These are phyloP conservation scores for Annona squamosa DNA, from an alignment of 164 flowering plant species.

Conservation along the genomic window DNA sequence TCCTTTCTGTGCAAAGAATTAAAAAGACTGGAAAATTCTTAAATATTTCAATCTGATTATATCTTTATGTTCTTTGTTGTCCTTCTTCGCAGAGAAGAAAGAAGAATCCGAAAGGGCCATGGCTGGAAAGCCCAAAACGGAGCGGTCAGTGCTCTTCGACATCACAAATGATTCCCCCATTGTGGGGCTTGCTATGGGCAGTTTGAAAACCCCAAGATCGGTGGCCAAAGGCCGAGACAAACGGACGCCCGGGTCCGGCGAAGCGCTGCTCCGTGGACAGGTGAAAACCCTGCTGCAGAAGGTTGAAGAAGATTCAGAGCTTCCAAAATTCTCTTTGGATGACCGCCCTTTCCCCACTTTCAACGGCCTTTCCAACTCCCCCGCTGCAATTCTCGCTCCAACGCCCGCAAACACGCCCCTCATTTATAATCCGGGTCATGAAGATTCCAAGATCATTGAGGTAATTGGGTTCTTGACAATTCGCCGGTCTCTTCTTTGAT, in stretches of 20 bases:
- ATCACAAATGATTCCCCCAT: constrained; percentile 89
- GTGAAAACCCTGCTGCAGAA: constrained; percentile 77
- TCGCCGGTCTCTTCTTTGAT: not conserved
- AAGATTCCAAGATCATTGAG: constrained; percentile 29
- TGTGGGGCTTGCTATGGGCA: constrained; percentile 62
- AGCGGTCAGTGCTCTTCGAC: constrained; percentile 56
- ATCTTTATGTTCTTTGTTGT: not conserved
- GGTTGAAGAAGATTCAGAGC: constrained; percentile 73
- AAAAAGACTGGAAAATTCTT: not conserved
- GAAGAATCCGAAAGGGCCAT: constrained; percentile 47
- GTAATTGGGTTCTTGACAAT: constrained; percentile 16
- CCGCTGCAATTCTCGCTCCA: not conserved
- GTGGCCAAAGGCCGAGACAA: constrained; percentile 33
- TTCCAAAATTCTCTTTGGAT: not conserved
- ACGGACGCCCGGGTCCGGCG: constrained; percentile 81
- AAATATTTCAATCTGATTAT: not conserved
- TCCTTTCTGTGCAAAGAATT: not conserved
- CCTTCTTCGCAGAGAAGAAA: constrained; percentile 29
- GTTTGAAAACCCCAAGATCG: constrained; percentile 54
- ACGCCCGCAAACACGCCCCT: not conserved
- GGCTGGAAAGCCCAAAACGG: constrained; percentile 35
- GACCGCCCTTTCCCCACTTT: not conserved
- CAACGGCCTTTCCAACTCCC: not conserved
- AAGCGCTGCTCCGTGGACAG: constrained; percentile 72
- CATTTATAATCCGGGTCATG: constrained; percentile 7